Base-by-base conservation (phyloP, 495 filamentous ascomycete species). In the Penicillium coffeae region DNA sequence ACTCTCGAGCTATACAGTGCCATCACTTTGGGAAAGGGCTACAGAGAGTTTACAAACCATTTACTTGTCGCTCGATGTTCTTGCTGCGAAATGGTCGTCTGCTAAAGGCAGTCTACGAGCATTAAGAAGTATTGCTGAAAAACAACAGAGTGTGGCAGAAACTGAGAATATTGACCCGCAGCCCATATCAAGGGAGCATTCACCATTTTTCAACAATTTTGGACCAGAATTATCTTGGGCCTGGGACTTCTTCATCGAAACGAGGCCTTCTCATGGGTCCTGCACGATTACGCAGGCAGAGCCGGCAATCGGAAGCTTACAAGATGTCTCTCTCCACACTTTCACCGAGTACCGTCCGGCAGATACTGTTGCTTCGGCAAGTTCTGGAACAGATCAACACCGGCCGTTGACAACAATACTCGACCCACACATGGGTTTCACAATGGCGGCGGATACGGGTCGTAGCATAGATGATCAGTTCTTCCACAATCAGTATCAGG, bases 71-170 rank as follows among this genome's bases (percentile, higher is more conserved):
- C 49, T 62, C 2, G 58, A 62, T 13, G 55, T 59, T 16, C 55
- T 62, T 15, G 33, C 58, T 15, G 55, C 48, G 35, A 55, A 55
- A 15, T 62, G 58, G 58, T 58, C 55, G 15, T 62, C 58, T 8
- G 58, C 55, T 8, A 62, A 52, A 48, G 58, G 51, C 4, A 54
- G 55, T 12, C 47, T 55, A 1, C 44, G 51, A n/a, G 58, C 55
- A 12, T 21, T 62, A 32, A 49, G 48, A 34, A 62, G 58, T 35
- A 55, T 61, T 37, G 54, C 50, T 14, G 45, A 53, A 15, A 47
- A 47, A 15, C 50, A 57, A 22, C 50, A 49, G 8, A 47, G 9
- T 16, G 14, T 21, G n/a, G 35, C 37, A 13, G 49, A 16, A 15
- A 5, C 41, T 9, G 30, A 27, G 3, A 13, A 32, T 20, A 8